Percentiles rank a stretch among this genome's conserved stretches.
Conservation (phyloP, 2,329 filamentous ascomycete genomes). For the Fusarium sp. region DNA sequence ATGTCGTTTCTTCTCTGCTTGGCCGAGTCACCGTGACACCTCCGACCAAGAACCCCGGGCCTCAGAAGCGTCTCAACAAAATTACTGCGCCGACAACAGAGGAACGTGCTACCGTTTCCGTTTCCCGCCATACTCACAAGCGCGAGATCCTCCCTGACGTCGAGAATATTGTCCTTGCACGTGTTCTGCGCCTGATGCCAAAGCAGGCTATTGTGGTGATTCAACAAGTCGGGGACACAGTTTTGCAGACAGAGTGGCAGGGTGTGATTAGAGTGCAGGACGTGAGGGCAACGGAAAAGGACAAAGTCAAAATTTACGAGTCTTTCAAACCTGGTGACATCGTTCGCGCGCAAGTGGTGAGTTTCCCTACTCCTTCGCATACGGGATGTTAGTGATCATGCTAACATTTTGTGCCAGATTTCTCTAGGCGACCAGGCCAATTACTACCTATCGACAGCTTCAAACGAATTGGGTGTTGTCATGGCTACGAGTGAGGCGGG, state of each 20-base stretch:
- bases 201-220: slow-evolving; percentile 89
- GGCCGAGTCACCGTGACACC: slow-evolving; percentile 73
- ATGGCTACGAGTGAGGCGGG: slow-evolving; percentile 91
- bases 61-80: slow-evolving; percentile 70
- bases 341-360: slow-evolving; percentile 84
- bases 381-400: neutral
- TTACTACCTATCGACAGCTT: slow-evolving; percentile 93
- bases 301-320: slow-evolving; percentile 90
- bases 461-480: slow-evolving; percentile 92
- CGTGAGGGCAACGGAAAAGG: slow-evolving; percentile 94
- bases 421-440: slow-evolving; percentile 93
- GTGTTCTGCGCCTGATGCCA: slow-evolving; percentile 86
- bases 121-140: slow-evolving; percentile 63
- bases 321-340: slow-evolving; percentile 94
- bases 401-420: slow-evolving; percentile 64
- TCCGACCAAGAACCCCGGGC: slow-evolving; percentile 60
- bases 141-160: slow-evolving; percentile 85
- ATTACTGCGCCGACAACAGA: slow-evolving; percentile 62
- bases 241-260: slow-evolving; percentile 84
- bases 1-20: slow-evolving; percentile 85
- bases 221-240: slow-evolving; percentile 80
- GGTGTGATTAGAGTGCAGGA: slow-evolving; percentile 90
- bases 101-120: slow-evolving; percentile 66
- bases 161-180: slow-evolving; percentile 82
- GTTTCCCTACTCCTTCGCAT: slow-evolving; percentile 42